A percentile compares a stretch with the other conserved stretches of the same genome.
Evolutionary conservation across 345 rosid species (phyloP).

Genomic region (Eucalyptus marginata): DNA sequence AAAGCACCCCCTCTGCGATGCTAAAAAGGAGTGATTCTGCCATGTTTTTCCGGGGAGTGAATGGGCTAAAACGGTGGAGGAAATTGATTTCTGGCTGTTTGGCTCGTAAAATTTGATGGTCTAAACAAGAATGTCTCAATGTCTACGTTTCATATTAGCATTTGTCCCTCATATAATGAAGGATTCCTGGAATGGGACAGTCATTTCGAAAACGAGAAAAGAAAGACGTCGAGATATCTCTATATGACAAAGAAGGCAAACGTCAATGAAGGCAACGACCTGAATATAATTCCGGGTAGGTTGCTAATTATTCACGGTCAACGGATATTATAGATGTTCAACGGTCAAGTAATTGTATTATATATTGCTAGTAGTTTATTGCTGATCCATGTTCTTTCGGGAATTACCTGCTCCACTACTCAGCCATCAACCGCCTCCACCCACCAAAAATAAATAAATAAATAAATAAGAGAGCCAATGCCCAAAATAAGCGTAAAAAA

Average conservation of each 20-base stretch:
- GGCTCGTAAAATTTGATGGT: neutral
- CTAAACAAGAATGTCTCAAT: neutral
- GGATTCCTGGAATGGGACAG: neutral
- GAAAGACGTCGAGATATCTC: neutral
- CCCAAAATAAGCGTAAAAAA: no score
- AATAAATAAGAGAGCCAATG: rapidly evolving
- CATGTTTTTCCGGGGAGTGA: neutral
- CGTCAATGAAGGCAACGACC: neutral
- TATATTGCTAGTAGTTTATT: neutral
- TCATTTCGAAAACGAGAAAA: neutral
- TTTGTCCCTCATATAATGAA: neutral
- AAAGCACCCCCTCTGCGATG: neutral
- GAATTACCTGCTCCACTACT: neutral
- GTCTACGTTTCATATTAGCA: neutral
- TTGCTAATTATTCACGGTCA: neutral
- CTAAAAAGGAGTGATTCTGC: neutral
- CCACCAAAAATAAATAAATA: no score
- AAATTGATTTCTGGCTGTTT: neutral
- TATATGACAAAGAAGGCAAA: neutral
- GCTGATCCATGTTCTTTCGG: neutral
- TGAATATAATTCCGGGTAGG: neutral
- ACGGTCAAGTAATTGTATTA: rapidly evolving
- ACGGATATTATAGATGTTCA: neutral
- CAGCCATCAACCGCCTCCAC: rapidly evolving
- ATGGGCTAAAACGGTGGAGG: neutral